Evolutionary conservation across 257 asterid species (phyloP), one percentile per base, ranked within the genome.

Genomic region (Coffea eugenioides): DNA sequence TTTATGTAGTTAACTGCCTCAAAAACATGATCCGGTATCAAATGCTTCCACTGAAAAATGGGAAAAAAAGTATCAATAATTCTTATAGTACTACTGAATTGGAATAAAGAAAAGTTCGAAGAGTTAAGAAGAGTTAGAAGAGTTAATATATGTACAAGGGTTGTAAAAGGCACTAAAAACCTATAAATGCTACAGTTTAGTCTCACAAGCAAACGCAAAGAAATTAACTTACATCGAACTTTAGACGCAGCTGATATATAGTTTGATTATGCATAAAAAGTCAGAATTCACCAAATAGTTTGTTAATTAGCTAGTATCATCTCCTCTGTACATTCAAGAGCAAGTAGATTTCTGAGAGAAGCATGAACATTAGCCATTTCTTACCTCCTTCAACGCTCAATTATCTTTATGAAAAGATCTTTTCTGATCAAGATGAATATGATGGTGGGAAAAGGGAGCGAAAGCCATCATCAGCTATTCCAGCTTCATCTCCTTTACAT

Each of bases 11-110:
- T 77, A 36, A 66, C 73, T 0, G 91, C 88, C 81, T 81, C 89
- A n/a, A 79, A 59, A 64, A 91, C 80, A 54, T 89, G 93, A 74
- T 89, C 93, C 5, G 88, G 81, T 59, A 57, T 68, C 18, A 91
- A 88, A 10, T 90, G 80, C 77, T 86, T 86, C 39, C 91, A 93
- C 95, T 89, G 74, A 1, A 69, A 36, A 46, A 34, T n/a, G 12
- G 12, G 6, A 39, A 39, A 39, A 7, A 36, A 45, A 48, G 41
- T 39, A 27, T 27, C n/a, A 3, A 31, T 1, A 62, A 36, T 45
- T 25, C 41, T 64, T 64, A 45, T 9, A 41, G 20, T 71, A 16
- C 27, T 51, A 39, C 9, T 46, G 27, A 36, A 6, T 27, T 34
- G 10, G 25, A 39, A 39, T 2, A 39, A 39, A 39, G 5, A 39